Evolutionary conservation across 2,329 filamentous ascomycete species (phyloP).

Genomic region (Aureobasidium uvarum): DNA sequence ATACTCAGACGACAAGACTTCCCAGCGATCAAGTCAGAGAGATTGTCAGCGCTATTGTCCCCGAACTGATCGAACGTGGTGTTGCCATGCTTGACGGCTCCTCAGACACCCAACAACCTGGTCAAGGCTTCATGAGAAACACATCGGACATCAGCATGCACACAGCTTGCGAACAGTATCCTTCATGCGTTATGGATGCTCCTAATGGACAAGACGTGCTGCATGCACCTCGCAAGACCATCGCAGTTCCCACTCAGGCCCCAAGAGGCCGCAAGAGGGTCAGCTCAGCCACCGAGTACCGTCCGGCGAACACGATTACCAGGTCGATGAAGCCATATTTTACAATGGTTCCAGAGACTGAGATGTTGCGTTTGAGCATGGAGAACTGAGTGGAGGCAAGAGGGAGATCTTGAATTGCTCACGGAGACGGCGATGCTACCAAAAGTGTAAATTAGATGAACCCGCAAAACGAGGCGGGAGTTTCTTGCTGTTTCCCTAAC

Average conservation of each 20-base stretch:
- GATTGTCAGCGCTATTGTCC: slow-evolving; percentile 32
- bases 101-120: neutral
- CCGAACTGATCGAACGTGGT: neutral
- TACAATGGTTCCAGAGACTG: neutral
- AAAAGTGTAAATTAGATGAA: neutral
- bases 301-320: neutral
- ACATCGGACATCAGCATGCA: slow-evolving; percentile 41
- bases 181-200: slow-evolving; percentile 36
- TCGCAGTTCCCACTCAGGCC: slow-evolving; percentile 2
- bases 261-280: slow-evolving; percentile 2
- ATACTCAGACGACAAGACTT: slow-evolving; percentile 25
- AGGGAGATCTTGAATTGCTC: neutral
- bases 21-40: slow-evolving; percentile 36
- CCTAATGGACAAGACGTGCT: slow-evolving; percentile 16
- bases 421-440: neutral
- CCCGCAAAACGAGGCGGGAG: neutral
- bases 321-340: neutral
- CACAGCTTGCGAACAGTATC: slow-evolving; percentile 34
- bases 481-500: neutral
- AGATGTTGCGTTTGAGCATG: slow-evolving; percentile 1
- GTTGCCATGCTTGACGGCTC: neutral
- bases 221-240: slow-evolving; percentile 7
- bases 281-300: neutral
- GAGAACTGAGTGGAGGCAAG: neutral
- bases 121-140: neutral